These are phyloP conservation scores for Leishmania tropica DNA, from an alignment of 208 protist genomes.

Conservation along the genomic window DNA sequence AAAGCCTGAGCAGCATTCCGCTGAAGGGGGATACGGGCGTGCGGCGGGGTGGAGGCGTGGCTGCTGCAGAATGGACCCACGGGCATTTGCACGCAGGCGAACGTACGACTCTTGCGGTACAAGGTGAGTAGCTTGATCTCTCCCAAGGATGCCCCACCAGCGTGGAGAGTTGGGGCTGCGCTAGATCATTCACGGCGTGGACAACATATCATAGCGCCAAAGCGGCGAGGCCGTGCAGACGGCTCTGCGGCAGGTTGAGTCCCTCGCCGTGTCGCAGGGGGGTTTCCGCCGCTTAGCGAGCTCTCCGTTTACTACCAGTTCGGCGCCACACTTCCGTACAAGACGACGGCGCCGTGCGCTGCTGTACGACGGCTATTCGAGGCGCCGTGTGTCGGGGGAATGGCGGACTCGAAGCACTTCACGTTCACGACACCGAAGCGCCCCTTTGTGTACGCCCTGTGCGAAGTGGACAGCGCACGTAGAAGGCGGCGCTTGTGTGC, in stretches of 20 bases:
- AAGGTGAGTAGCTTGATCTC: constrained; percentile 50
- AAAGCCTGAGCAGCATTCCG: no score
- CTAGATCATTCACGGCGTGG: constrained; percentile 39
- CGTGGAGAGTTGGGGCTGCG: constrained; percentile 41
- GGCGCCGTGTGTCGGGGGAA: constrained; percentile 33
- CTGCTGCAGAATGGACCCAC: constrained; percentile 37
- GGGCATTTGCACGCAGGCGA: constrained; percentile 40
- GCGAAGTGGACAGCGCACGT: constrained; percentile 33
- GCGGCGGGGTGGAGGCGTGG: constrained; percentile 43
- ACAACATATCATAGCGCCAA: constrained; percentile 20
- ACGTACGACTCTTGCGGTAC: constrained; percentile 45
- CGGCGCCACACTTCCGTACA: constrained; percentile 43
- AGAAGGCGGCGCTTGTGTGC: constrained; percentile 10
- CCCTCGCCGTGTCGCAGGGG: constrained; percentile 19
- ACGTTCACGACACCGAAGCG: constrained; percentile 41
- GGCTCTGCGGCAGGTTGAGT: constrained; percentile 41
- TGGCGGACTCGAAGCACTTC: constrained; percentile 48
- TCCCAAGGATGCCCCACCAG: constrained; percentile 7
- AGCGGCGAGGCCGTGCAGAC: constrained; percentile 11
- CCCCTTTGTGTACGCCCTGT: constrained; percentile 32
- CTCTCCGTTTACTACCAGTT: constrained; percentile 40
- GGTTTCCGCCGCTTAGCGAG: constrained; percentile 18
- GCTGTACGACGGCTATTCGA: constrained; percentile 33
- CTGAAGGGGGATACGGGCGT: not conserved
- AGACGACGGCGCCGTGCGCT: constrained; percentile 15